Conservation (phyloP, 345 rosid species). For the Eutrema yunnanense region DNA sequence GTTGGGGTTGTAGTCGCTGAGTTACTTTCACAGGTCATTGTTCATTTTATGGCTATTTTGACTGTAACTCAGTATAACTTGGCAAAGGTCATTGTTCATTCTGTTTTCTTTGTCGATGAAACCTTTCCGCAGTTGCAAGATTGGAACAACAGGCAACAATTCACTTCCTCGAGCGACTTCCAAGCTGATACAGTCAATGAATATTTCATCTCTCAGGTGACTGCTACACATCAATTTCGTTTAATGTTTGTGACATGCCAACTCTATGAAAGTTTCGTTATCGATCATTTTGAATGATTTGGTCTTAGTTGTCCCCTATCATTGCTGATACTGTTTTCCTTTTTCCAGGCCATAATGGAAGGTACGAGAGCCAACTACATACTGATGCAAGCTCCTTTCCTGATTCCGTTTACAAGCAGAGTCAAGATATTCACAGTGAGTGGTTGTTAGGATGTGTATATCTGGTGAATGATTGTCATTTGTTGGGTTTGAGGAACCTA, state of each 20-base stretch:
- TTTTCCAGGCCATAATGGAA: slow-evolving; percentile 66
- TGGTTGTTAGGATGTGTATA: slow-evolving; percentile 19
- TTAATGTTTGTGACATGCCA: slow-evolving; percentile 1
- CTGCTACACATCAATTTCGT: slow-evolving; percentile 25
- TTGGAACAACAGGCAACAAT: slow-evolving; percentile 88
- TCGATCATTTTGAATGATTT: not conserved
- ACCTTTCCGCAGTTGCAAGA: slow-evolving; percentile 69
- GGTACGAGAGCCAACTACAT: slow-evolving; percentile 91
- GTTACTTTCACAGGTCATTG: slow-evolving; percentile 78
- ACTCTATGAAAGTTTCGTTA: not conserved
- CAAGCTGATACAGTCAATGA: slow-evolving; percentile 93
- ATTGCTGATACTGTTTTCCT: slow-evolving; percentile 15
- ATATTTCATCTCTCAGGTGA: slow-evolving; percentile 87
- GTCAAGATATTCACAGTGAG: slow-evolving; percentile 93
- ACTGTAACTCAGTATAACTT: slow-evolving; percentile 1
- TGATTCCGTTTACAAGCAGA: slow-evolving; percentile 94
- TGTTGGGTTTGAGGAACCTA: slow-evolving; percentile 9
- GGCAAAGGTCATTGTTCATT: slow-evolving; percentile 15
- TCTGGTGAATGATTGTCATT: not conserved
- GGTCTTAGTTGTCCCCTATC: not conserved
- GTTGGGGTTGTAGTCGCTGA: slow-evolving; percentile 73
- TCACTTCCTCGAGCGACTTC: slow-evolving; percentile 75
- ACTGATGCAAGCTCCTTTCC: slow-evolving; percentile 92
- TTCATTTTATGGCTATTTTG: slow-evolving; percentile 8
- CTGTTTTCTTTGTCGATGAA: slow-evolving; percentile 16